Conservation (phyloP, 2,329 filamentous ascomycete species). For the Lanzia echinophila region DNA sequence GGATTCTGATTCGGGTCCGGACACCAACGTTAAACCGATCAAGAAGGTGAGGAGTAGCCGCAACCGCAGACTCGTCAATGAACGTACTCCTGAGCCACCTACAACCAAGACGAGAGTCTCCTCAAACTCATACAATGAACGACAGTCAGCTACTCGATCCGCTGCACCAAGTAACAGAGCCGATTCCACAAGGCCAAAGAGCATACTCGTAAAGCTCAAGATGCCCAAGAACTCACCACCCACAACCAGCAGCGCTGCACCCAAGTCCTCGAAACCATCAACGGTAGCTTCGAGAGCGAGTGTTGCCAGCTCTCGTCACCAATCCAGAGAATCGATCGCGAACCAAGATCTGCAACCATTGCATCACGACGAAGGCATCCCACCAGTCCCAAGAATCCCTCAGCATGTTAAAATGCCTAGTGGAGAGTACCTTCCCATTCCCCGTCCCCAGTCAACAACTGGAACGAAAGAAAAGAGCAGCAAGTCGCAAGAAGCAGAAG, state of each 20-base stretch:
- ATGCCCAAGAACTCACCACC: conserved; percentile 14
- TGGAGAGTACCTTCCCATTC: conserved; percentile 1
- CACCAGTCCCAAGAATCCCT: conserved; percentile 24
- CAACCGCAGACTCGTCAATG: conserved; percentile 10
- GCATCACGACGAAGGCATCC: conserved; percentile 12
- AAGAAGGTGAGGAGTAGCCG: conserved; percentile 7
- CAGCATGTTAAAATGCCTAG: conserved; percentile 17
- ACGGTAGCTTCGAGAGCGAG: not conserved
- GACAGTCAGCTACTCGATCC: not conserved
- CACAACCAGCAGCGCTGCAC: conserved; percentile 12
- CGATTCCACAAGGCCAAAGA: conserved; percentile 5
- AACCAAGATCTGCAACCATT: not conserved
- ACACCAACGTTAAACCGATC: not conserved
- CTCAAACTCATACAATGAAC: not conserved
- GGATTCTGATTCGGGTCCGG: conserved; percentile 14
- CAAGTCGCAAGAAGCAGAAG: not conserved
- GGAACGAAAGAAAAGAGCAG: too few relatives aligned
- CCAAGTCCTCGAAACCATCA: conserved; percentile 15
- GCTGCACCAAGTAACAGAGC: conserved; percentile 18
- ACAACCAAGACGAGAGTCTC: not conserved
- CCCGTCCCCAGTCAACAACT: not conserved
- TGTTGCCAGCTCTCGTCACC: not conserved
- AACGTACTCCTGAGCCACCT: conserved; percentile 10
- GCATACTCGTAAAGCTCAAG: conserved; percentile 9
- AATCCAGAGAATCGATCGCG: not conserved